These are phyloP conservation scores for Strombidium stylifer DNA, from an alignment of 73 alveolate genomes.

Conservation along the genomic window DNA sequence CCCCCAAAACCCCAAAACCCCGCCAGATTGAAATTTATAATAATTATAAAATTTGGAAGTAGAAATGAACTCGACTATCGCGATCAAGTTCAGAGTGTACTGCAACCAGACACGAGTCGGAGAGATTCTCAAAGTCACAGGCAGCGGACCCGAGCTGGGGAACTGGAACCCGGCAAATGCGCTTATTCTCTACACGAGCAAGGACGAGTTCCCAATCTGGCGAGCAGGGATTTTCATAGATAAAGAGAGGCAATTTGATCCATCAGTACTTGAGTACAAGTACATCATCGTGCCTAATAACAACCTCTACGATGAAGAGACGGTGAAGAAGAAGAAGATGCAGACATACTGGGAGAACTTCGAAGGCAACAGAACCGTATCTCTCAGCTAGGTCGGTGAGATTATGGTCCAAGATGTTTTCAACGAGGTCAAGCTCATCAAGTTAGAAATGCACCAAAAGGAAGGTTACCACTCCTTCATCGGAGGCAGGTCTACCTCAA, in stretches of 20 bases:
- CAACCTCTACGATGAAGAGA: no score
- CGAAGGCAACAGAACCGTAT: constrained; percentile 20
- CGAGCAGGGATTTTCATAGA: no score
- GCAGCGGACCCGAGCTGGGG: constrained; percentile 14
- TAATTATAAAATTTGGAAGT: no score
- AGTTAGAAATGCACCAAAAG: no score
- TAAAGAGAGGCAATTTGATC: no score
- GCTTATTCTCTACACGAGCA: background rate
- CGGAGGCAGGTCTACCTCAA: no score
- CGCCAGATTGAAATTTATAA: no score
- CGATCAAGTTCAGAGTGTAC: background rate
- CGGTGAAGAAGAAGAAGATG: background rate
- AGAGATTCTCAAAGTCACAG: constrained; percentile 10
- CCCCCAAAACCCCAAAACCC: no score
- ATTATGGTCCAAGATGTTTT: no score
- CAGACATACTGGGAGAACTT: constrained; percentile 14
- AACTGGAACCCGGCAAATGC: constrained; percentile 17
- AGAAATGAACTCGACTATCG: background rate
- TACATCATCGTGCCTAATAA: constrained; percentile 18
- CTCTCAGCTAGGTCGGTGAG: no score
- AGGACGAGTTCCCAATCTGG: constrained; percentile 31
- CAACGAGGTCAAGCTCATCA: no score
- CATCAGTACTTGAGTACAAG: constrained; percentile 34
- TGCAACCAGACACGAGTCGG: constrained; percentile 21
- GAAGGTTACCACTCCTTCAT: no score